Percentiles rank a stretch among this genome's conserved stretches.
phyloP scores from a whole-genome alignment of 495 filamentous ascomycete species.

The Xylaria nigripes region DNA sequence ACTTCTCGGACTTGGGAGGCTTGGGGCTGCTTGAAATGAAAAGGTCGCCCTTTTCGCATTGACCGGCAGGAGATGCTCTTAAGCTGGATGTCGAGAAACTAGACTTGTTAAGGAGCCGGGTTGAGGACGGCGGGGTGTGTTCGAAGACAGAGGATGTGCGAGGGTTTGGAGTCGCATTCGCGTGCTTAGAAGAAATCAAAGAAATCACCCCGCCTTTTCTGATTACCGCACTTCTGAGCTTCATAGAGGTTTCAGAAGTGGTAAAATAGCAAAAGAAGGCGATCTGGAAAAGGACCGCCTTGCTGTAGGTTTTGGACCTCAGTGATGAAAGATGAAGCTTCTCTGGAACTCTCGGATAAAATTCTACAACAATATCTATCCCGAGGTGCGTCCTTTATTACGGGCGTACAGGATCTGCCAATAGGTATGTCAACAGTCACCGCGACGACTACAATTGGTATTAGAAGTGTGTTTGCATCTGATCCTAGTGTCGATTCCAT shows the following conservation, averaged over 20 bases:
- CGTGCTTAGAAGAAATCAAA: not conserved
- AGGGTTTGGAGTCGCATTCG: not conserved
- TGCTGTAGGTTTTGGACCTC: no score
- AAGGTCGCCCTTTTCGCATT: not conserved
- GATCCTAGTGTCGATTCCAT: no score
- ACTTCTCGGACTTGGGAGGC: not conserved
- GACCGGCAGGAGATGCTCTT: not conserved
- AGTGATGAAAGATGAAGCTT: no score
- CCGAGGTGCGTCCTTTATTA: no score
- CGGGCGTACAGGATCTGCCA: no score
- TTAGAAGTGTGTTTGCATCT: no score
- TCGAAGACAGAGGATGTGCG: not conserved
- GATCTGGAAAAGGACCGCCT: no score
- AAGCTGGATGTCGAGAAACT: not conserved
- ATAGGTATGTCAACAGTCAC: no score
- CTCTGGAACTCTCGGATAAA: no score
- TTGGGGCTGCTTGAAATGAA: constrained; percentile 1
- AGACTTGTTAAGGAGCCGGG: not conserved
- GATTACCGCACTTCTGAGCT: not conserved
- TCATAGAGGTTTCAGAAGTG: constrained; percentile 3
- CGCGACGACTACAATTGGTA: no score
- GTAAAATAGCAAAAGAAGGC: no score
- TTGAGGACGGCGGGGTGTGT: not conserved
- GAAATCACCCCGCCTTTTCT: not conserved
- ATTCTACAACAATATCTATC: no score